Evolutionary conservation across 2,329 filamentous ascomycete genomes (phyloP).

Genomic region (Kalaharituber pfeilii): DNA sequence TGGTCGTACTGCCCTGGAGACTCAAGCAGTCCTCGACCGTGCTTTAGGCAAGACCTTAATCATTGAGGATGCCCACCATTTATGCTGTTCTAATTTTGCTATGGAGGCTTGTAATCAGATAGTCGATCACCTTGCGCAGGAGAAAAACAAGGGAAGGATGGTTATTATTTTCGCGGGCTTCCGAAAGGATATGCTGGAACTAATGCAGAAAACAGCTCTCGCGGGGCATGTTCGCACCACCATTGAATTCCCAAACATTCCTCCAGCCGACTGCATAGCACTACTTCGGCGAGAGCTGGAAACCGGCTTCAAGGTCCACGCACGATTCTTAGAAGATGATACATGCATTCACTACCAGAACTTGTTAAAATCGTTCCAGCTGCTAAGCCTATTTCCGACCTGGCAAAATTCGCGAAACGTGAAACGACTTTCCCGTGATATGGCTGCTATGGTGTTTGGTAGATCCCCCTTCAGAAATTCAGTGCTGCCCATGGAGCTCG

Average conservation of each 20-base stretch:
- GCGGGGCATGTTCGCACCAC: neutral
- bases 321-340: too few species aligned
- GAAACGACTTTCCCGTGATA: too few species aligned
- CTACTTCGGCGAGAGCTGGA: neutral
- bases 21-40: slow-evolving; percentile 31
- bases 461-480: too few species aligned
- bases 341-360: too few species aligned
- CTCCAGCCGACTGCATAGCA: neutral
- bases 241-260: neutral
- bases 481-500: too few species aligned
- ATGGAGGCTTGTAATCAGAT: slow-evolving; percentile 40
- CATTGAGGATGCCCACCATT: slow-evolving; percentile 53
- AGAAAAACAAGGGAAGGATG: slow-evolving; percentile 40
- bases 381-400: too few species aligned
- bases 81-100: slow-evolving; percentile 41
- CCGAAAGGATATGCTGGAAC: slow-evolving; percentile 40
- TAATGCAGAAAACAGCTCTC: slow-evolving; percentile 38
- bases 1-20: slow-evolving; percentile 37
- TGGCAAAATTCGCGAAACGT: too few species aligned
- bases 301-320: neutral
- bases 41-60: slow-evolving; percentile 49
- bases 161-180: slow-evolving; percentile 55
- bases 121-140: slow-evolving; percentile 37
- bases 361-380: too few species aligned
- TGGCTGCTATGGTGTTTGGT: too few species aligned